Evolutionary conservation across 2,329 filamentous ascomycete species (phyloP).

Genomic region (Rutstroemia sp.): DNA sequence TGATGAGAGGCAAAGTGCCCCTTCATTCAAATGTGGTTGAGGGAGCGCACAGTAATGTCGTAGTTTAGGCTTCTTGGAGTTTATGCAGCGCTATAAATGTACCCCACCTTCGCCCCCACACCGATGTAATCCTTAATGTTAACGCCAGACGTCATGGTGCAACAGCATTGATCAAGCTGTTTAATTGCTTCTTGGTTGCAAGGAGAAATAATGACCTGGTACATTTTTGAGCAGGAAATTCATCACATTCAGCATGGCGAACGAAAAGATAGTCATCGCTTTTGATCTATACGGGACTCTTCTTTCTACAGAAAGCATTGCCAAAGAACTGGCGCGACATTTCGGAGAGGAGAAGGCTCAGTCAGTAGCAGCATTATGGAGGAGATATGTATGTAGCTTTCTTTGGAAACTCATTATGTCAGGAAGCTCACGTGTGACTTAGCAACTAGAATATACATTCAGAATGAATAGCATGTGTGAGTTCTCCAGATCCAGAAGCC

Average conservation of each 20-base stretch:
- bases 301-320: constrained; percentile 63
- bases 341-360: constrained; percentile 51
- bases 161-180: too few relatives aligned
- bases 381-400: constrained; percentile 30
- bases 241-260: constrained; percentile 19
- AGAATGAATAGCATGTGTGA: constrained; percentile 67
- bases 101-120: too few relatives aligned
- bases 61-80: too few relatives aligned
- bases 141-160: too few relatives aligned
- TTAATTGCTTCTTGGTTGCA: too few relatives aligned
- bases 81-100: too few relatives aligned
- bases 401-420: not conserved
- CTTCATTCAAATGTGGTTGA: too few relatives aligned
- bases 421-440: not conserved
- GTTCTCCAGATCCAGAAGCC: constrained; percentile 14
- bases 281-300: constrained; percentile 74
- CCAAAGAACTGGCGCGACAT: constrained; percentile 46
- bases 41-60: too few relatives aligned
- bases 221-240: not conserved
- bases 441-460: constrained; percentile 72
- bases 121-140: too few relatives aligned
- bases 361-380: constrained; percentile 52
- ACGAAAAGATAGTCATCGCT: constrained; percentile 45
- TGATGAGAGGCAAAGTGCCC: too few relatives aligned
- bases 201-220: too few relatives aligned